phyloP scores from a whole-genome alignment of 306 rosid genomes.

The Castanea sativa region DNA sequence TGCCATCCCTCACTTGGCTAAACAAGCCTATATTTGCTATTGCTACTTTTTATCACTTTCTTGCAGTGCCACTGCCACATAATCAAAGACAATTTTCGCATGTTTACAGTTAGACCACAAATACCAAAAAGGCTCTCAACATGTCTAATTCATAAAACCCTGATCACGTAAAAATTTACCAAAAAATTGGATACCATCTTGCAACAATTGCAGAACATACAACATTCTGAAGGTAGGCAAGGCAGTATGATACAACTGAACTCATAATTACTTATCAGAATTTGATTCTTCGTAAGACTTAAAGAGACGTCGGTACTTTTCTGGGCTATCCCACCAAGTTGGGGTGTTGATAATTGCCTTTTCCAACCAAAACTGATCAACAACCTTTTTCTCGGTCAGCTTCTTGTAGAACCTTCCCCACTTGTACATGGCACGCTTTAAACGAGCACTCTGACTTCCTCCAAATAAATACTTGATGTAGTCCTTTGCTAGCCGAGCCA shows the following conservation, averaged over 20 bases:
- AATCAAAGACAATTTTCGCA: neutral
- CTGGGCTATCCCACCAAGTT: constrained; percentile 36
- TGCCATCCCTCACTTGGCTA: too few relatives aligned
- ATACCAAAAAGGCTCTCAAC: neutral
- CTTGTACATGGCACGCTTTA: constrained; percentile 44
- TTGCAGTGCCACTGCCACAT: neutral
- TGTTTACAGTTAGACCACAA: neutral
- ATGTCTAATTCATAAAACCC: neutral
- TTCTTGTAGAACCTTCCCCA: constrained; percentile 41
- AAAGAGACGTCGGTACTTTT: constrained; percentile 29
- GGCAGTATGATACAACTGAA: constrained; percentile 1
- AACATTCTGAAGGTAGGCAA: neutral
- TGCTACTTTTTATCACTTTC: too few relatives aligned
- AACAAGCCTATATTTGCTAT: too few relatives aligned
- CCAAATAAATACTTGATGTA: constrained; percentile 55
- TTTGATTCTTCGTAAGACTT: constrained; percentile 23
- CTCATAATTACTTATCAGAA: constrained; percentile 4
- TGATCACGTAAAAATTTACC: neutral
- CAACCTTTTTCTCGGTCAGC: constrained; percentile 32
- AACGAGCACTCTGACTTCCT: constrained; percentile 60
- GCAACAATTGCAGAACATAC: neutral
- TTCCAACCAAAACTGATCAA: constrained; percentile 32
- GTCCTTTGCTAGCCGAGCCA: constrained; percentile 57
- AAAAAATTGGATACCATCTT: neutral
- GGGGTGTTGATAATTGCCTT: constrained; percentile 41